These are phyloP conservation scores for Amniculicola lignicola DNA, from an alignment of 495 filamentous ascomycete genomes.

Conservation along the genomic window DNA sequence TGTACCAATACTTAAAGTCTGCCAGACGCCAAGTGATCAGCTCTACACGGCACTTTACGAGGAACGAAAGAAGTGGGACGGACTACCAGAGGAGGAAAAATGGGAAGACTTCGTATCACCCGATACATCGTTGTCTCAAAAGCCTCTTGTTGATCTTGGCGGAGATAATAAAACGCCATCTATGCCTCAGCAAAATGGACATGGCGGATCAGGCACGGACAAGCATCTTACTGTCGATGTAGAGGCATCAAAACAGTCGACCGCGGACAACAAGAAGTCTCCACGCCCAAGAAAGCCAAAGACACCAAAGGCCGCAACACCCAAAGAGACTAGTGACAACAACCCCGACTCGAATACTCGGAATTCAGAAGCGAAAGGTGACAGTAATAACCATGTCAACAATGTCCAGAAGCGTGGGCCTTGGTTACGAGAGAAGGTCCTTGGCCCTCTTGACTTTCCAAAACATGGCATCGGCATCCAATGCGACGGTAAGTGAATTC, in stretches of 20 bases:
- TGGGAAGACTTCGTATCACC: not conserved
- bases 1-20: conserved; percentile 80
- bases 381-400: conserved; percentile 1
- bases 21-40: conserved; percentile 58
- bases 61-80: conserved; percentile 59
- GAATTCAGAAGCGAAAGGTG: conserved; percentile 3
- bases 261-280: not conserved
- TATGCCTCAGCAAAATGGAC: not conserved
- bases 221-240: not conserved
- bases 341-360: not conserved
- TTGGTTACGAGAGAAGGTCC: conserved; percentile 51
- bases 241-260: not conserved
- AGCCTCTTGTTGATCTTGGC: conserved; percentile 2
- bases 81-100: conserved; percentile 37
- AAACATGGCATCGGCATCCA: conserved; percentile 67
- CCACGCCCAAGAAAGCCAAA: not conserved
- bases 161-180: not conserved
- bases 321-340: not conserved
- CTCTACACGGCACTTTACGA: conserved; percentile 53
- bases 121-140: not conserved
- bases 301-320: not conserved
- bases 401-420: conserved; percentile 23
- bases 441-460: conserved; percentile 66
- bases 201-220: not conserved
- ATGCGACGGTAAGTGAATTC: too few species aligned